A percentile compares a stretch with the other conserved stretches of the same genome.
Conservation (phyloP, 345 rosid genomes). For the Ceriops tagal region DNA sequence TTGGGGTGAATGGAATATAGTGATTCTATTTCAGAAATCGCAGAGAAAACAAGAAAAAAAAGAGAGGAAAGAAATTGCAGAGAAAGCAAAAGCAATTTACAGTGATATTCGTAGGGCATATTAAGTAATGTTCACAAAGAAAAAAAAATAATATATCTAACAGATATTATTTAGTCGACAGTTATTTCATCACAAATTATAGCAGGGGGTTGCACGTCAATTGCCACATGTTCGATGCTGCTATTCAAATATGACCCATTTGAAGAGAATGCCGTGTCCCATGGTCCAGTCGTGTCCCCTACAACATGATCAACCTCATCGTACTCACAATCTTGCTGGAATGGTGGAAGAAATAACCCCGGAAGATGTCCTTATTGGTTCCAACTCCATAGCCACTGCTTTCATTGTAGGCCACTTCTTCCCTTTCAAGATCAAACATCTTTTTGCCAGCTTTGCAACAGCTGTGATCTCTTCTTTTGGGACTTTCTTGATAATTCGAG, state of each 20-base stretch:
- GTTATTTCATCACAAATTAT: too few relatives aligned
- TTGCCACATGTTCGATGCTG: background rate
- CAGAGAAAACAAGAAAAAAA: too few relatives aligned
- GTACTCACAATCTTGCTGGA: background rate
- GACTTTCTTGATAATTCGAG: background rate
- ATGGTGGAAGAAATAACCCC: background rate
- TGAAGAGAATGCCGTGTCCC: background rate
- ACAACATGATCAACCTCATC: background rate
- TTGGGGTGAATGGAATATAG: too few relatives aligned
- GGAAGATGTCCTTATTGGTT: background rate
- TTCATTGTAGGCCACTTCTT: slow-evolving; percentile 6
- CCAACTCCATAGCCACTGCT: slow-evolving; percentile 6
- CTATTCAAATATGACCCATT: background rate
- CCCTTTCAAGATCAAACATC: background rate
- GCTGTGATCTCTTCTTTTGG: background rate
- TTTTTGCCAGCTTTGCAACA: slow-evolving; percentile 2
- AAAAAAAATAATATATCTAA: too few relatives aligned
- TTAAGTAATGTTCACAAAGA: too few relatives aligned
- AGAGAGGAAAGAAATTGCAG: too few relatives aligned
- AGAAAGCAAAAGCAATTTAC: too few relatives aligned
- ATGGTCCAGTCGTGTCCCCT: background rate
- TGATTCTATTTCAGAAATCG: too few relatives aligned
- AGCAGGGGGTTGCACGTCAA: too few relatives aligned
- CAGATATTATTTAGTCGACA: too few relatives aligned
- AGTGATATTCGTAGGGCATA: too few relatives aligned